A percentile compares a stretch with the other conserved stretches of the same genome.
These are phyloP conservation scores for Spergularia bocconei DNA, from an alignment of 148 eudicot genomes.

Conservation along the genomic window DNA sequence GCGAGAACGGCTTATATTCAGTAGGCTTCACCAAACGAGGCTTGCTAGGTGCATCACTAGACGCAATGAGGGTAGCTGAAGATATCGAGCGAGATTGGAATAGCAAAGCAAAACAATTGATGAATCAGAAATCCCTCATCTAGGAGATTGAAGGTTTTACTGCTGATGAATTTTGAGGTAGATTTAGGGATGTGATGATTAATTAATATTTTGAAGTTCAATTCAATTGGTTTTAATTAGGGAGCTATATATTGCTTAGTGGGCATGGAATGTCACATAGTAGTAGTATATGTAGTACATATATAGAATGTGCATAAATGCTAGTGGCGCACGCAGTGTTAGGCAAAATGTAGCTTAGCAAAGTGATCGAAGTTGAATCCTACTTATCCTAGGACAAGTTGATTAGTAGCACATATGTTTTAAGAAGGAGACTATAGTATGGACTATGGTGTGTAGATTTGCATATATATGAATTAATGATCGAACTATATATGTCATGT, in stretches of 20 bases:
- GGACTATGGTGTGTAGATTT: too few relatives aligned
- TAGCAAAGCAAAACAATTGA: constrained; percentile 20
- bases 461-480: too few relatives aligned
- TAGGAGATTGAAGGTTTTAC: background rate
- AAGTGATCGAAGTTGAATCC: background rate
- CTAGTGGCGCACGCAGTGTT: background rate
- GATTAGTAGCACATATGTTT: too few relatives aligned
- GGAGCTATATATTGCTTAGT: background rate
- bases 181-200: background rate
- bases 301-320: constrained; percentile 2
- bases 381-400: background rate
- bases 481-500: too few relatives aligned
- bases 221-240: background rate
- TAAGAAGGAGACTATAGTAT: too few relatives aligned
- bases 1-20: constrained; percentile 64
- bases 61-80: constrained; percentile 58
- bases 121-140: constrained; percentile 16
- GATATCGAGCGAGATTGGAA: constrained; percentile 56
- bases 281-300: background rate
- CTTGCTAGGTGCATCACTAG: constrained; percentile 56
- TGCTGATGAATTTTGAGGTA: background rate
- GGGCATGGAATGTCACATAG: background rate
- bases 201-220: background rate
- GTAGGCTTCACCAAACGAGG: constrained; percentile 76
- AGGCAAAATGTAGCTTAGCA: background rate